Percentiles rank a stretch among this genome's conserved stretches.
Conservation (phyloP, 164 flowering plant species). For the Berberis thunbergii region DNA sequence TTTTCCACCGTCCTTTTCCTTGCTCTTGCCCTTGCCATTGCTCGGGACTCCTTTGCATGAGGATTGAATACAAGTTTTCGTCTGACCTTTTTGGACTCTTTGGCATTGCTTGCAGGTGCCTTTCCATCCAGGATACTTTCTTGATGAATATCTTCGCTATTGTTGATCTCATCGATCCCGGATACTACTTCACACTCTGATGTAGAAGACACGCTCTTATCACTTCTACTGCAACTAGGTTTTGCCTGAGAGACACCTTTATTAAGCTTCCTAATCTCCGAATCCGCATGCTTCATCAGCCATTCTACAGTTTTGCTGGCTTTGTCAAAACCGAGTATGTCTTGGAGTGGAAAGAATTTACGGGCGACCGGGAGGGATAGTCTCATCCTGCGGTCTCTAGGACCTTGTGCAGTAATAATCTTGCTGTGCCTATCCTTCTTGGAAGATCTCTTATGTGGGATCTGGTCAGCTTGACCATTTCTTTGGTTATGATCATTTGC, state of each 20-base stretch:
- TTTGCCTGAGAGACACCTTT: slow-evolving; percentile 5
- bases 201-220: slow-evolving; percentile 19
- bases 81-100: slow-evolving; percentile 13
- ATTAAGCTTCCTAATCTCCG: slow-evolving; percentile 41
- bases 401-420: slow-evolving; percentile 63
- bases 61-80: slow-evolving; percentile 16
- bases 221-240: slow-evolving; percentile 1
- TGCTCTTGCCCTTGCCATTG: slow-evolving; percentile 51
- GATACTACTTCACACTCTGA: slow-evolving; percentile 42
- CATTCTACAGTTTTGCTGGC: slow-evolving; percentile 82
- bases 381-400: slow-evolving; percentile 72
- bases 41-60: slow-evolving; percentile 30
- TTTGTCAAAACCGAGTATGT: slow-evolving; percentile 61
- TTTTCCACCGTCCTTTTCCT: slow-evolving; percentile 43
- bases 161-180: slow-evolving; percentile 14
- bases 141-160: background rate
- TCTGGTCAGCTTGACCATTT: background rate
- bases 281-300: slow-evolving; percentile 43
- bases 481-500: no score
- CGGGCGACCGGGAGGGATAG: slow-evolving; percentile 65
- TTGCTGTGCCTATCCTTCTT: slow-evolving; percentile 77
- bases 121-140: background rate
- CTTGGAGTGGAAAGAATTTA: slow-evolving; percentile 60
- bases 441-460: slow-evolving; percentile 9
- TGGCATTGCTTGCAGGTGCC: background rate